phyloP scores from a whole-genome alignment of 805 yeast genomes.

The Candida insectalens region DNA sequence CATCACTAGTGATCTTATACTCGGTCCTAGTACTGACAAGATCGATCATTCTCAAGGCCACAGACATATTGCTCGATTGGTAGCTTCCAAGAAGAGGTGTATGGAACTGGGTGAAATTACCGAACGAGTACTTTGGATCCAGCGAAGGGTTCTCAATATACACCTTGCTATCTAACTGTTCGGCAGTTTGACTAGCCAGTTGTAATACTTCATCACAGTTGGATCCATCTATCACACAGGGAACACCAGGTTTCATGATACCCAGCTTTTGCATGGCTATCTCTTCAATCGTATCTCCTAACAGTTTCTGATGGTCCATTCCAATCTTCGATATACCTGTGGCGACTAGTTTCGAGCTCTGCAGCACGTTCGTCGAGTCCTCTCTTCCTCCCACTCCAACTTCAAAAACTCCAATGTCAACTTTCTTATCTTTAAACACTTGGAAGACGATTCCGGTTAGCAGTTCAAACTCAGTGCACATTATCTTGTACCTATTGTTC shows the following conservation, averaged over 20 bases:
- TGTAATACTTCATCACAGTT: conserved; percentile 43
- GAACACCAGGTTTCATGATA: conserved; percentile 52
- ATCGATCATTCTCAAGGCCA: conserved; percentile 53
- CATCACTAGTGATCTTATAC: conserved; percentile 12
- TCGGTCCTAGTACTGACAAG: conserved; percentile 14
- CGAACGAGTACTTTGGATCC: conserved; percentile 3
- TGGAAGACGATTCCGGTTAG: conserved; percentile 80
- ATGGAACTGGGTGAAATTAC: conserved; percentile 9
- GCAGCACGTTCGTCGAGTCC: conserved; percentile 80
- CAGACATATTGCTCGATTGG: conserved; percentile 59
- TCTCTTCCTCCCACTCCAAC: conserved; percentile 88
- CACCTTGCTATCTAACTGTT: conserved; percentile 21
- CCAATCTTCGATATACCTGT: conserved; percentile 82
- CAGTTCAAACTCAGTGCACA: conserved; percentile 83
- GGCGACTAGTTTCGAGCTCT: conserved; percentile 32
- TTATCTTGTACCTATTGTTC: conserved; percentile 33
- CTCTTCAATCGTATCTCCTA: conserved; percentile 55
- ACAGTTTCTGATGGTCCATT: conserved; percentile 69
- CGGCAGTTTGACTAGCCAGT: conserved; percentile 33
- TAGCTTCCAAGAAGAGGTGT: conserved; percentile 50
- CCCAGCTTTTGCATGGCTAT: conserved; percentile 86
- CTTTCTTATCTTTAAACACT: conserved; percentile 49
- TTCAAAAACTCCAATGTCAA: conserved; percentile 77
- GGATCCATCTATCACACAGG: conserved; percentile 65
- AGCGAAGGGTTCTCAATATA: conserved; percentile 4